Conservation (phyloP, 108 stramenopile species). For the Cyclostephanos tholiformis region DNA sequence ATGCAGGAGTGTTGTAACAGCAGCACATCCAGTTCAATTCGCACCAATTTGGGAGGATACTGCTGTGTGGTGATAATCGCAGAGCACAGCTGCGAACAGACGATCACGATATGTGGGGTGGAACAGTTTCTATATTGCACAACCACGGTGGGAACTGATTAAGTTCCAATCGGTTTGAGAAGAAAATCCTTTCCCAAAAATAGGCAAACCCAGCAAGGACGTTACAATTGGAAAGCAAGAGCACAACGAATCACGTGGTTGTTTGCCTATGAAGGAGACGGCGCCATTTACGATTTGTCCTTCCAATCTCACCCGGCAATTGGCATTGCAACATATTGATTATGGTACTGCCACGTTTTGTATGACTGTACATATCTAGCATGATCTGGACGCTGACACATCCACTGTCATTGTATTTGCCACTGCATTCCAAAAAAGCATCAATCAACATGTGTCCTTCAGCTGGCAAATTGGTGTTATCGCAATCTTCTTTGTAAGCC, state of each 20-base stretch:
- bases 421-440: conserved; percentile 23
- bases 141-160: background rate
- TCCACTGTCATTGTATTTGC: background rate
- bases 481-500: background rate
- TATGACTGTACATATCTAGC: conserved; percentile 61
- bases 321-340: conserved; percentile 60
- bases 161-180: too few species aligned
- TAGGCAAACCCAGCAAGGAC: too few species aligned
- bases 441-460: conserved; percentile 70
- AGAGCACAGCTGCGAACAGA: conserved; percentile 75
- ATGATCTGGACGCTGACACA: conserved; percentile 35
- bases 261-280: conserved; percentile 47
- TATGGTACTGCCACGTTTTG: conserved; percentile 46
- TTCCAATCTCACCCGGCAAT: conserved; percentile 68
- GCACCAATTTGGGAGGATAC: conserved; percentile 65
- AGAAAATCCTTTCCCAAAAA: too few species aligned
- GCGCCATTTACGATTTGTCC: conserved; percentile 84
- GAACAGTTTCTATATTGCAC: conserved; percentile 25
- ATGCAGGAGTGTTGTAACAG: too few species aligned
- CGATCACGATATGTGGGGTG: conserved; percentile 48
- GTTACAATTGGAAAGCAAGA: too few species aligned
- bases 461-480: conserved; percentile 50
- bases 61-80: conserved; percentile 64
- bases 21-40: conserved; percentile 79
- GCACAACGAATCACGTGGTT: background rate